phyloP scores from a whole-genome alignment of 1,284 basidiomycete species.

The Polyporus tsugae region DNA sequence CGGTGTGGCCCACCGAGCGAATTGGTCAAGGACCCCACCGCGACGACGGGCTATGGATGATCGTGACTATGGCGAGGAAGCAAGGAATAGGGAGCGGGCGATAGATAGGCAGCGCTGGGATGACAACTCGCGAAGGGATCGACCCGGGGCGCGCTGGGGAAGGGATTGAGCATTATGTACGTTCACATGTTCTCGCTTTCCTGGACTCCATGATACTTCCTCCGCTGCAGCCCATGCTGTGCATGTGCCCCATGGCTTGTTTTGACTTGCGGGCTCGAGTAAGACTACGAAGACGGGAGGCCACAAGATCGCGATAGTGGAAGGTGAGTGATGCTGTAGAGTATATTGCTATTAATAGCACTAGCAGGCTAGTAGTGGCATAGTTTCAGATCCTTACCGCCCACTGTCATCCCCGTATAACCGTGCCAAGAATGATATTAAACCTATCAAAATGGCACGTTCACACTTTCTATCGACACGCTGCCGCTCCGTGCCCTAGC shows the following conservation, averaged over 20 bases:
- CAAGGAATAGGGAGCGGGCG: conserved; percentile 59
- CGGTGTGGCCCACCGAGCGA: conserved; percentile 13
- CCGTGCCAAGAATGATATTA: neutral
- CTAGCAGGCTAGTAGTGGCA: neutral
- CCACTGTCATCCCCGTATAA: neutral
- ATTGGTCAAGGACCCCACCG: conserved; percentile 3
- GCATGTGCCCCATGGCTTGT: neutral
- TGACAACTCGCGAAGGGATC: conserved; percentile 49
- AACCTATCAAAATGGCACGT: neutral
- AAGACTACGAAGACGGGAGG: neutral
- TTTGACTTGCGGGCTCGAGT: neutral
- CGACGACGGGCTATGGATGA: conserved; percentile 27
- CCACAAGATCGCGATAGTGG: neutral
- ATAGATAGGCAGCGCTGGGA: conserved; percentile 63
- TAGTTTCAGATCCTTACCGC: neutral
- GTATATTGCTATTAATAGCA: neutral
- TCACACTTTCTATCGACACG: neutral
- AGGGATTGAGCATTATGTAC: conserved; percentile 31
- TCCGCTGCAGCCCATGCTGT: neutral
- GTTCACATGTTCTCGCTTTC: neutral
- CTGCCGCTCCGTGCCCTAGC: neutral
- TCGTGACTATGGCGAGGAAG: conserved; percentile 50
- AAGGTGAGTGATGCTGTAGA: neutral
- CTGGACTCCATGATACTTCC: neutral
- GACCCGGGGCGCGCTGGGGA: conserved; percentile 39